These are phyloP conservation scores for Amauroascus verrucosus DNA, from an alignment of 2,329 filamentous ascomycete species.

Conservation along the genomic window DNA sequence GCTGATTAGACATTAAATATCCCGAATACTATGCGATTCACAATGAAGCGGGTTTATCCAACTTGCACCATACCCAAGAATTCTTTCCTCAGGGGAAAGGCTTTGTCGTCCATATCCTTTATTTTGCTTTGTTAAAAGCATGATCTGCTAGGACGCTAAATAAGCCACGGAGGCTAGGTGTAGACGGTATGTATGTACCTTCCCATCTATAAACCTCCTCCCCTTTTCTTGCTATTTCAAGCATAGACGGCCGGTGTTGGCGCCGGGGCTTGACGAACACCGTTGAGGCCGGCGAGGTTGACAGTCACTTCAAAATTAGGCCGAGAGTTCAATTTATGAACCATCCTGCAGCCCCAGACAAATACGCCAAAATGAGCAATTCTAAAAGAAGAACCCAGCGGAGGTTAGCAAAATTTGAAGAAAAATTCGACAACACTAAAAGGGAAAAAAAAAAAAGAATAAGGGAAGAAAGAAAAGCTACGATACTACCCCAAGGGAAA, in stretches of 20 bases:
- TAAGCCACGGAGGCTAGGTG: no score
- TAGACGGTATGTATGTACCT: background rate
- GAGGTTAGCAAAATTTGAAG: background rate
- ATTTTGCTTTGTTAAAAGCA: no score
- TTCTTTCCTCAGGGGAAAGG: no score
- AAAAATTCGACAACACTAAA: background rate
- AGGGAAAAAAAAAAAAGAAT: background rate
- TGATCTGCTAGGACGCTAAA: no score
- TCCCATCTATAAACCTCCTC: no score
- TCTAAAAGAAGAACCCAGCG: background rate
- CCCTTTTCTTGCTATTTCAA: background rate
- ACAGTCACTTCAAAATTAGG: conserved; percentile 7
- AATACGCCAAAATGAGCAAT: conserved; percentile 9
- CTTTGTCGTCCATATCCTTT: no score
- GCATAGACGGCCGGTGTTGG: background rate
- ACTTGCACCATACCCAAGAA: no score
- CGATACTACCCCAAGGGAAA: background rate
- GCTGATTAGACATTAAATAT: conserved; percentile 3
- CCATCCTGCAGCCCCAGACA: conserved; percentile 11
- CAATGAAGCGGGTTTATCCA: background rate
- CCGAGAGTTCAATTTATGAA: conserved; percentile 1
- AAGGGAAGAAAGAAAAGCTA: background rate
- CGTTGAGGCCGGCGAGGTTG: background rate
- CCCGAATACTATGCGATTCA: background rate
- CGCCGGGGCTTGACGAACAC: background rate